Evolutionary conservation across 179 eudicot species (phyloP).

Genomic region (Dionaea muscipula): DNA sequence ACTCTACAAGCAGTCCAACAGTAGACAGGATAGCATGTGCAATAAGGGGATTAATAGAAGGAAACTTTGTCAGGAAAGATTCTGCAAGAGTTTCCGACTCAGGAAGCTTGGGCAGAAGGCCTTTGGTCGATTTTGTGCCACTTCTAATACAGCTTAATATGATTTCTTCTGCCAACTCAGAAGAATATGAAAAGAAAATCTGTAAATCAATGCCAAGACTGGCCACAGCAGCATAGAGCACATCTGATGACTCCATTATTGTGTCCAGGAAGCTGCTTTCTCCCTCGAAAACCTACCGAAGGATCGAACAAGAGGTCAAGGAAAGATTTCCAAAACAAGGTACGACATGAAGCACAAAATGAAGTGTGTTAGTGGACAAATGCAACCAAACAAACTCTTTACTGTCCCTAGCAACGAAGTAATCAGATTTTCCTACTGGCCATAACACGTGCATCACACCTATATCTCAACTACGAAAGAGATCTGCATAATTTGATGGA

Average conservation of each 20-base stretch:
- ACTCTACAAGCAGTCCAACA: conserved; percentile 45
- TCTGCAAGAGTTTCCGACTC: conserved; percentile 88
- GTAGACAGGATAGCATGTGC: conserved; percentile 87
- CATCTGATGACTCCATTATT: conserved; percentile 83
- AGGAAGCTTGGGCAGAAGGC: conserved; percentile 50
- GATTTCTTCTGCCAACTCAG: conserved; percentile 72
- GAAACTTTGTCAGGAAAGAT: conserved; percentile 72
- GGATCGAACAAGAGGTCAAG: background rate
- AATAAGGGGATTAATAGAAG: conserved; percentile 85
- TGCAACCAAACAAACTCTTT: no score
- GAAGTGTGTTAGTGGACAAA: no score
- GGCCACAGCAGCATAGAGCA: conserved; percentile 86
- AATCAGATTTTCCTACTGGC: no score
- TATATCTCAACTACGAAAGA: no score
- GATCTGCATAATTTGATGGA: no score
- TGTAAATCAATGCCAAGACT: conserved; percentile 72
- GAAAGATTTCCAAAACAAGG: background rate
- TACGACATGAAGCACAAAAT: background rate
- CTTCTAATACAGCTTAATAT: conserved; percentile 48
- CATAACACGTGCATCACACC: no score
- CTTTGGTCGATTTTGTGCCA: conserved; percentile 26
- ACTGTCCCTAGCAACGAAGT: no score
- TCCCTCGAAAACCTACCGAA: conserved; percentile 77
- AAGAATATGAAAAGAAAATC: conserved; percentile 59
- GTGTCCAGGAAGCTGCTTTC: conserved; percentile 52